phyloP scores from a whole-genome alignment of 805 yeast species.

The Zygotorulaspora danielsina region DNA sequence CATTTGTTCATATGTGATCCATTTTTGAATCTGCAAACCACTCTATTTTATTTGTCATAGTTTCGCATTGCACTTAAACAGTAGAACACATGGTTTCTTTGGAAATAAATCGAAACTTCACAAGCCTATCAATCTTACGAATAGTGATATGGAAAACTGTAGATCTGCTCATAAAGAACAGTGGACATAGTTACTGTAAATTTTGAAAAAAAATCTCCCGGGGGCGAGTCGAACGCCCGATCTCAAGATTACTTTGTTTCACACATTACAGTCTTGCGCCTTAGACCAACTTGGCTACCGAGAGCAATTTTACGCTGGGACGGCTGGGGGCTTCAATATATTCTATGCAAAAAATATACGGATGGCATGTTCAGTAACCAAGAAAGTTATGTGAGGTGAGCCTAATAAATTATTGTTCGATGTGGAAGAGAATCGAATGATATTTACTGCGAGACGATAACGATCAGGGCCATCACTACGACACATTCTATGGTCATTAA shows the following conservation, averaged over 20 bases:
- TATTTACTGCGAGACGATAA: neutral
- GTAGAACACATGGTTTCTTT: too few relatives aligned
- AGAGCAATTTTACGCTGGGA: too few relatives aligned
- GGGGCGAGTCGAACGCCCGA: slow-evolving; percentile 42
- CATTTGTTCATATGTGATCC: too few relatives aligned
- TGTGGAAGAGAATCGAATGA: neutral
- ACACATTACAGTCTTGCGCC: slow-evolving; percentile 39
- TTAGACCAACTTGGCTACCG: slow-evolving; percentile 41
- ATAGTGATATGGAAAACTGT: too few relatives aligned
- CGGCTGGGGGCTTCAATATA: too few relatives aligned
- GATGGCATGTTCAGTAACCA: neutral
- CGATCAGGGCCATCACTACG: neutral
- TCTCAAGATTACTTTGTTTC: slow-evolving; percentile 34
- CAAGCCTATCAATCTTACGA: too few relatives aligned
- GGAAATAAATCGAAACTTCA: too few relatives aligned
- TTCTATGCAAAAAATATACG: neutral
- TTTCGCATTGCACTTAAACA: too few relatives aligned
- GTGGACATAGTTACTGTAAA: too few relatives aligned
- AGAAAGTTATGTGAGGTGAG: neutral
- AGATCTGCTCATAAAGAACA: too few relatives aligned
- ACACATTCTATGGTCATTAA: neutral
- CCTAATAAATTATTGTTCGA: neutral
- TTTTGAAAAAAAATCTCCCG: slow-evolving; percentile 33
- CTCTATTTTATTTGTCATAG: too few relatives aligned
- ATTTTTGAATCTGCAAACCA: too few relatives aligned